Percentiles rank a stretch among this genome's conserved stretches.
Conservation (phyloP, 306 rosid species). For the Erythrophleum fordii region DNA sequence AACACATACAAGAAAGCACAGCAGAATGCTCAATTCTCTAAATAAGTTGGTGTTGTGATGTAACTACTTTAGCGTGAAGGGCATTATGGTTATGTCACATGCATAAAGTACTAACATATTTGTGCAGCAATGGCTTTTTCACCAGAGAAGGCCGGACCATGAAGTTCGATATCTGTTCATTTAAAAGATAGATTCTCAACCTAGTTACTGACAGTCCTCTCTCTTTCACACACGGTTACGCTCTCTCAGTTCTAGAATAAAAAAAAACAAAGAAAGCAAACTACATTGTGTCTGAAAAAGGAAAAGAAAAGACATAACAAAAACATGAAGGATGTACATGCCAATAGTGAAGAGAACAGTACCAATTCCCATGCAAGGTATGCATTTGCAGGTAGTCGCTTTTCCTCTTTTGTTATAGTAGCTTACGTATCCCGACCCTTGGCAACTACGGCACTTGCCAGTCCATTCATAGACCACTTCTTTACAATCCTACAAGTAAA, state of each 20-base stretch:
- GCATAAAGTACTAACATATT: neutral
- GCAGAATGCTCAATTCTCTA: conserved; percentile 19
- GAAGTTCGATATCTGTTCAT: neutral
- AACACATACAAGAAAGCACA: conserved; percentile 1
- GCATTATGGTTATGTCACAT: neutral
- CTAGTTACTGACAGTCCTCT: neutral
- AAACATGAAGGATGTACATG: neutral
- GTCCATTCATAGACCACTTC: conserved; percentile 99
- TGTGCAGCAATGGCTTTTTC: neutral
- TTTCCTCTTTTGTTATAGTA: conserved; percentile 84
- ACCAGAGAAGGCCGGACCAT: neutral
- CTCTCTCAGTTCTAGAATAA: neutral
- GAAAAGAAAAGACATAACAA: neutral
- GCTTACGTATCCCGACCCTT: conserved; percentile 86
- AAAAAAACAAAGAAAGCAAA: neutral
- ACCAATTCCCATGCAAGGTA: conserved; percentile 98
- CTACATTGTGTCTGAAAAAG: neutral
- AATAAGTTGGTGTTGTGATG: neutral
- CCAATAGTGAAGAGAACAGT: conserved; percentile 38
- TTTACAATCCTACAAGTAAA: conserved; percentile 77
- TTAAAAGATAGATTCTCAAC: neutral
- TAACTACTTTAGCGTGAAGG: neutral
- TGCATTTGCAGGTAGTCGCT: conserved; percentile 77
- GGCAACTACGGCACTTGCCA: conserved; percentile 93
- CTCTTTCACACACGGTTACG: neutral